Evolutionary conservation across 2,329 filamentous ascomycete genomes (phyloP).

Genomic region (Fonsecaea multimorphosa): DNA sequence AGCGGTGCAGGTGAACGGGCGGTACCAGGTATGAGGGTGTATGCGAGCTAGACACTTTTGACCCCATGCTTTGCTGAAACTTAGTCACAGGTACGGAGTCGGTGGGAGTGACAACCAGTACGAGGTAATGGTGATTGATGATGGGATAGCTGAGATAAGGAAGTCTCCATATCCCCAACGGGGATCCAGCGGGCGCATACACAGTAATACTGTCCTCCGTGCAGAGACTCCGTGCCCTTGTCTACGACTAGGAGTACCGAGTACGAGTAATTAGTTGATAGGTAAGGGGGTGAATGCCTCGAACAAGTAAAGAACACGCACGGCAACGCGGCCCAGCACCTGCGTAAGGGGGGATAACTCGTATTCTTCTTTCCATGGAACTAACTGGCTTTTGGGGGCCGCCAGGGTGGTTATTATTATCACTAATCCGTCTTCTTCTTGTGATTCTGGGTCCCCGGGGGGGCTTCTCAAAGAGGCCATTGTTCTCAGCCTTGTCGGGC

Average conservation of each 20-base stretch:
- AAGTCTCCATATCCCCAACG: slow-evolving; percentile 7
- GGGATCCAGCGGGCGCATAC: background rate
- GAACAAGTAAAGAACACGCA: background rate
- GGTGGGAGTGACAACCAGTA: too few relatives aligned
- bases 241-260: too few relatives aligned
- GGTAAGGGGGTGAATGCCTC: background rate
- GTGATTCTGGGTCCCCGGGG: too few relatives aligned
- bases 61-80: background rate
- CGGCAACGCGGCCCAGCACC: background rate
- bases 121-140: too few relatives aligned
- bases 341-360: background rate
- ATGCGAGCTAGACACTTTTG: background rate
- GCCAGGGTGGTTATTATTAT: too few relatives aligned
- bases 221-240: background rate
- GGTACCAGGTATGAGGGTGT: background rate
- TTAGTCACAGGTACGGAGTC: too few relatives aligned
- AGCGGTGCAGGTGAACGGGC: background rate
- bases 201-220: background rate
- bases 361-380: background rate
- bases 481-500: background rate
- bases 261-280: too few relatives aligned
- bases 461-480: background rate
- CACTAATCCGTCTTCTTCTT: too few relatives aligned
- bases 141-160: background rate
- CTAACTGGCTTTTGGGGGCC: too few relatives aligned